Evolutionary conservation across 176 grass and related monocot species (phyloP).

Genomic region (Hordeum vulgare): MorexV3_pseudomolecules_assembly NC_058522.1:490833409-490833908

Average conservation of each 20-base stretch:
- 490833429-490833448: too few relatives aligned
- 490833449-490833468: rapidly evolving
- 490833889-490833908: constrained; percentile 97
- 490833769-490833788: constrained; percentile 7
- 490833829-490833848: background rate
- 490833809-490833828: constrained; percentile 27
- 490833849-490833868: constrained; percentile 61
- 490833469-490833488: background rate
- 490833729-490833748: constrained; percentile 3
- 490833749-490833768: constrained; percentile 39
- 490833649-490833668: background rate
- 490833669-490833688: background rate
- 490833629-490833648: constrained; percentile 1
- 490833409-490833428: background rate
- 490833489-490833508: background rate
- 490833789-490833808: constrained; percentile 54
- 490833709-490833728: background rate
- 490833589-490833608: background rate
- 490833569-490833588: background rate
- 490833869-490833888: constrained; percentile 66
- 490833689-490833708: background rate
- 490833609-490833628: constrained; percentile 22
- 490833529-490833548: constrained; percentile 7
- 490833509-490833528: constrained; percentile 8
- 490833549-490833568: too few relatives aligned